A percentile compares a stretch with the other conserved stretches of the same genome.
These are phyloP conservation scores for Penicillium steckii DNA, from an alignment of 495 filamentous ascomycete genomes.

Conservation along the genomic window DNA sequence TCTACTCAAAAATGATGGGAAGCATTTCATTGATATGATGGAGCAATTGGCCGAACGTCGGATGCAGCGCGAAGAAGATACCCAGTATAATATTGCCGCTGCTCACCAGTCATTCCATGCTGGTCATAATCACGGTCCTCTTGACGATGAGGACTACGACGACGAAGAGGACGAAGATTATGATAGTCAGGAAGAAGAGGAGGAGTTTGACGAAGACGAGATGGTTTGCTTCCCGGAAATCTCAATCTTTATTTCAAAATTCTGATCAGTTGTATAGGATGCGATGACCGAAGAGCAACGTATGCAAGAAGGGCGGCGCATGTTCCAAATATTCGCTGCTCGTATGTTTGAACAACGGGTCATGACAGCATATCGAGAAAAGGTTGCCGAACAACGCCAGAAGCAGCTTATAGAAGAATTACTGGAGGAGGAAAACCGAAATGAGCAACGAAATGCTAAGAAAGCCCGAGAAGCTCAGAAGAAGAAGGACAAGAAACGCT, in stretches of 20 bases:
- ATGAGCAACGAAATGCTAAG: constrained; percentile 81
- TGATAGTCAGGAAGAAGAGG: constrained; percentile 85
- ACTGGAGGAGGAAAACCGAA: constrained; percentile 73
- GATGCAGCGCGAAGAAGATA: constrained; percentile 95
- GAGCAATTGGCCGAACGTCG: constrained; percentile 96
- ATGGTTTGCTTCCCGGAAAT: constrained; percentile 51
- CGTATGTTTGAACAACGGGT: constrained; percentile 99
- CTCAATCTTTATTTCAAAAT: not conserved
- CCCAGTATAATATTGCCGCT: constrained; percentile 62
- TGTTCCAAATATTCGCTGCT: constrained; percentile 99
- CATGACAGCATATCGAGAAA: constrained; percentile 94
- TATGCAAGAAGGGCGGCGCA: constrained; percentile 96
- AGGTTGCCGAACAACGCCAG: constrained; percentile 89
- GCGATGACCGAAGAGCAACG: constrained; percentile 97
- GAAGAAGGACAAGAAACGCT: constrained; percentile 83
- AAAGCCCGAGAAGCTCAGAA: constrained; percentile 91
- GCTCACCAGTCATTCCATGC: constrained; percentile 61
- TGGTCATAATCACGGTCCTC: constrained; percentile 61
- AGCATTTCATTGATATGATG: constrained; percentile 99
- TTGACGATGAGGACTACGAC: constrained; percentile 73
- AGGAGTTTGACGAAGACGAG: constrained; percentile 82
- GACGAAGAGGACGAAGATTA: constrained; percentile 87
- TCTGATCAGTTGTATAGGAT: constrained; percentile 53
- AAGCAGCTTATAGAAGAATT: constrained; percentile 89
- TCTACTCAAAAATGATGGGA: constrained; percentile 96